Evolutionary conservation across 2,329 filamentous ascomycete species (phyloP).

Genomic region (Fusarium bulbicola): DNA sequence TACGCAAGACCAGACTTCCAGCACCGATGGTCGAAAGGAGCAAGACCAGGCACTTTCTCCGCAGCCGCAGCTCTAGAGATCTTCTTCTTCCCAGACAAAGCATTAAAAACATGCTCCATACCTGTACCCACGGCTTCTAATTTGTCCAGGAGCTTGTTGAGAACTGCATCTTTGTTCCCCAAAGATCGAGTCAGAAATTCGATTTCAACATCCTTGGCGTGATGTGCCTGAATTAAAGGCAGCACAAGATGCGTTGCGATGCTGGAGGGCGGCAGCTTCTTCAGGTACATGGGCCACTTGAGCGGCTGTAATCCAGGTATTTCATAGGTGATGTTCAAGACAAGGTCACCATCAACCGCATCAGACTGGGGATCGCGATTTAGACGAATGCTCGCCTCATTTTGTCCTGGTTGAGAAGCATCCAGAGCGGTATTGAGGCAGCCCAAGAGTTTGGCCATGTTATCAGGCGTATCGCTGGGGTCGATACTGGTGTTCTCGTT

Average conservation of each 20-base stretch:
- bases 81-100: conserved; percentile 59
- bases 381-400: conserved; percentile 57
- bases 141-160: conserved; percentile 63
- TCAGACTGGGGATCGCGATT: conserved; percentile 46
- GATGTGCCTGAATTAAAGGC: conserved; percentile 60
- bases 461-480: conserved; percentile 72
- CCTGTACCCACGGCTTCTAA: conserved; percentile 61
- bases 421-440: conserved; percentile 66
- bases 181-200: conserved; percentile 55
- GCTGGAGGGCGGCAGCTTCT: conserved; percentile 52
- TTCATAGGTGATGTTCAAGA: conserved; percentile 64
- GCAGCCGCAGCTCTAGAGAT: conserved; percentile 56
- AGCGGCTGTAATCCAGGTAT: conserved; percentile 73
- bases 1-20: conserved; percentile 49
- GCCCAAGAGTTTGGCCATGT: conserved; percentile 72
- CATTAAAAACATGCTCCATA: conserved; percentile 63
- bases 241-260: conserved; percentile 61
- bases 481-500: conserved; percentile 76
- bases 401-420: conserved; percentile 55
- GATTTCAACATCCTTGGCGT: conserved; percentile 51
- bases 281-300: conserved; percentile 71
- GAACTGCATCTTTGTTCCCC: conserved; percentile 61
- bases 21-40: conserved; percentile 54
- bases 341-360: conserved; percentile 53
- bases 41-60: conserved; percentile 61